Conservation (phyloP, 2,329 filamentous ascomycete species). For the Trichoderma gracile region DNA sequence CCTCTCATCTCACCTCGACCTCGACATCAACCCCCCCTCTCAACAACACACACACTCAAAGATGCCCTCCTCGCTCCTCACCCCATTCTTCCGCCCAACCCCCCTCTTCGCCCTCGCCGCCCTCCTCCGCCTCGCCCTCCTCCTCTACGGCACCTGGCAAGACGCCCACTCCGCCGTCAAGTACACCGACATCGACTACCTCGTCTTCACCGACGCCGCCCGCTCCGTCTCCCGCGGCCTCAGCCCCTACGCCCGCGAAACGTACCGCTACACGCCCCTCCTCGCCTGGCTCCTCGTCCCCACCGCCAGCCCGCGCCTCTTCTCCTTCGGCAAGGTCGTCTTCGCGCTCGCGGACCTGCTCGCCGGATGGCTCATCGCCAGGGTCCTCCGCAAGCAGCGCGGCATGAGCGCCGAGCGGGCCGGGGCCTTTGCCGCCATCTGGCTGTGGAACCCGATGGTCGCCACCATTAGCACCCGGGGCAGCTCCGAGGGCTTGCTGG, state of each 20-base stretch:
- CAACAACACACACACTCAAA: not conserved
- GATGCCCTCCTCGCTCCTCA: constrained; percentile 22
- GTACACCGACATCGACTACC: constrained; percentile 98
- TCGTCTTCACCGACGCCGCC: constrained; percentile 94
- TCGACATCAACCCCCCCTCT: constrained; percentile 22
- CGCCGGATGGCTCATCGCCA: constrained; percentile 74
- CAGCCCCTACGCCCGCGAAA: constrained; percentile 85
- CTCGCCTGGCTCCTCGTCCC: constrained; percentile 89
- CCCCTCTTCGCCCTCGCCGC: constrained; percentile 60
- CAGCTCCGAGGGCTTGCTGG: constrained; percentile 87
- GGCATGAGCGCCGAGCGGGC: constrained; percentile 56
- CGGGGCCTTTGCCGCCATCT: constrained; percentile 78
- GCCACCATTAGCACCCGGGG: constrained; percentile 94
- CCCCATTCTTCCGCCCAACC: constrained; percentile 37
- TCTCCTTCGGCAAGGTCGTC: constrained; percentile 82
- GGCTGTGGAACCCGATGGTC: constrained; percentile 97
- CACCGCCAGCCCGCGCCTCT: constrained; percentile 63
- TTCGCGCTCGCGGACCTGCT: constrained; percentile 83
- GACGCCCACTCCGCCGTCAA: constrained; percentile 90
- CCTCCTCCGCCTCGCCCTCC: constrained; percentile 68
- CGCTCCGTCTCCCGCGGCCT: constrained; percentile 67
- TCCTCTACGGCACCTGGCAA: constrained; percentile 89
- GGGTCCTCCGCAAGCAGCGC: constrained; percentile 40
- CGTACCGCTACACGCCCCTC: constrained; percentile 94
- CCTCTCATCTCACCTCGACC: not conserved